Conservation (phyloP, 768 basidiomycete species). For the Lentinula boryana region DNA sequence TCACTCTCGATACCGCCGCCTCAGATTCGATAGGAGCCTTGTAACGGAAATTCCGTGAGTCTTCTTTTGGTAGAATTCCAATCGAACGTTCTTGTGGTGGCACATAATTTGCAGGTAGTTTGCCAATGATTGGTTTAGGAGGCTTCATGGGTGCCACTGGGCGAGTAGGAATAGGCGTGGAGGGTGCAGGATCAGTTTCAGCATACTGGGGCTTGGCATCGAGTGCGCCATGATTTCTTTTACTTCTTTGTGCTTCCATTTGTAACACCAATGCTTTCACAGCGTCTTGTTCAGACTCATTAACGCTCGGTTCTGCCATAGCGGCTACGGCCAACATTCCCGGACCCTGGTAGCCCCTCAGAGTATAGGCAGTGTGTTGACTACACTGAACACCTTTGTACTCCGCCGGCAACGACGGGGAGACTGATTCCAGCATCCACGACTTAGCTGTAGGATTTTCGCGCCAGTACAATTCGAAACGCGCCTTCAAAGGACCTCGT, state of each 20-base stretch:
- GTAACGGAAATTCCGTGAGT: neutral
- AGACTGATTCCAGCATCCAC: neutral
- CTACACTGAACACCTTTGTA: neutral
- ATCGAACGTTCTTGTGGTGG: neutral
- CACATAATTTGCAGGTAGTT: neutral
- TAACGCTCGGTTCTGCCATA: too few species aligned
- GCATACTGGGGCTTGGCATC: neutral
- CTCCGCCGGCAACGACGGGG: too few species aligned
- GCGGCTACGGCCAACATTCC: neutral
- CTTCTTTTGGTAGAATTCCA: neutral
- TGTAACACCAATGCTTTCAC: neutral
- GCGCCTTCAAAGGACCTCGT: neutral
- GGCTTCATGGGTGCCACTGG: neutral
- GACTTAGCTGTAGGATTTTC: neutral
- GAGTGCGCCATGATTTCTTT: neutral
- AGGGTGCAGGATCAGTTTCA: neutral
- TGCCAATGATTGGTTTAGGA: neutral
- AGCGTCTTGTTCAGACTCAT: neutral
- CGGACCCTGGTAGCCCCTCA: neutral
- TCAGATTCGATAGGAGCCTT: neutral
- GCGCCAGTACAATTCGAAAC: neutral
- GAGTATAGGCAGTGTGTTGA: neutral
- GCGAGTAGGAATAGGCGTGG: neutral
- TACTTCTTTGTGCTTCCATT: neutral
- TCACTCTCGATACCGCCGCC: neutral